Evolutionary conservation across 2,329 filamentous ascomycete genomes (phyloP).

Genomic region (Orbilia javanica): DNA sequence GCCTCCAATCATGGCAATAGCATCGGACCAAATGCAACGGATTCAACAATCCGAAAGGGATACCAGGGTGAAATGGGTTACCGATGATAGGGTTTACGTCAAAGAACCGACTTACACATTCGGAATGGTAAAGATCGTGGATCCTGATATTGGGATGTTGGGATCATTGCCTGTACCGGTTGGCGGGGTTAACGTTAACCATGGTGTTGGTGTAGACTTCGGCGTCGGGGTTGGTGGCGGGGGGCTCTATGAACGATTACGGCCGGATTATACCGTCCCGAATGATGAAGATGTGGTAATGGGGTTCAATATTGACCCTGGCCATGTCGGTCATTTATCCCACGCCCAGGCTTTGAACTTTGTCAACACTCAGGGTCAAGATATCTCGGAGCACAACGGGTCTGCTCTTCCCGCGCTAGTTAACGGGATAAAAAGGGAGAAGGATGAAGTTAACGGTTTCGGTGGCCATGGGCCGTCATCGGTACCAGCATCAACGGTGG

Average conservation of each 20-base stretch:
- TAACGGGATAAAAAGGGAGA: not conserved
- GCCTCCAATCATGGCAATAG: not conserved
- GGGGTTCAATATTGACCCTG: not conserved
- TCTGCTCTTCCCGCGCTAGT: not conserved
- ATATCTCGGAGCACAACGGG: not conserved
- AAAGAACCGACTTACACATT: not conserved
- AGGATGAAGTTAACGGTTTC: not conserved
- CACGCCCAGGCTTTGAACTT: not conserved
- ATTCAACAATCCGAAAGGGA: not conserved
- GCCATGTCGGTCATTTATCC: not conserved
- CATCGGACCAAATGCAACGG: not conserved
- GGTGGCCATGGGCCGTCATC: too few species aligned
- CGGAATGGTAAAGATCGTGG: conserved; percentile 13
- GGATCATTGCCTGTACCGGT: not conserved
- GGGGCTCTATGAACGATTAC: not conserved
- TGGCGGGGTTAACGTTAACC: not conserved
- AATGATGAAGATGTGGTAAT: conserved; percentile 4
- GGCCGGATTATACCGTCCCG: not conserved
- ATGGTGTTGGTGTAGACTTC: not conserved
- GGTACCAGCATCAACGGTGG: not conserved
- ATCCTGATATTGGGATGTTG: conserved; percentile 8
- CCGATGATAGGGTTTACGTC: not conserved
- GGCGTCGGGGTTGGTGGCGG: not conserved
- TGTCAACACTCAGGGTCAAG: not conserved
- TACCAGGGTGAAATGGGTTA: not conserved